Conservation (phyloP, 1,284 basidiomycete genomes). For the Ganoderma multipileum region DNA sequence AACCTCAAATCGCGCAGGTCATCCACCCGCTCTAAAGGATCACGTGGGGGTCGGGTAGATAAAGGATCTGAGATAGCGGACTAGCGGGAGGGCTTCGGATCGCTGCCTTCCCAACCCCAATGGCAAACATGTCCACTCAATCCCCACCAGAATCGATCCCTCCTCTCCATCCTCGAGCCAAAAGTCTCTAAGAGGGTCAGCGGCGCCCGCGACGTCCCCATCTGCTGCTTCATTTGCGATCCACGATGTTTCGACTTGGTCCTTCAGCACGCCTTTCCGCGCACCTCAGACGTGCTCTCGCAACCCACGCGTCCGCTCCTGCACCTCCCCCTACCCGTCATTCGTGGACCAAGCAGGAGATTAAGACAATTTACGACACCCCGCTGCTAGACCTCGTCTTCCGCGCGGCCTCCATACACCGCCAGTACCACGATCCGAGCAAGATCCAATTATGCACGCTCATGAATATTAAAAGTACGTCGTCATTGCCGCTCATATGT, state of each 20-base stretch:
- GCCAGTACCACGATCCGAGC: constrained; percentile 85
- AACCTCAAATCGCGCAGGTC: background rate
- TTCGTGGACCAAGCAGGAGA: constrained; percentile 74
- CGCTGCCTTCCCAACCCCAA: constrained; percentile 23
- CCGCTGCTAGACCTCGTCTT: constrained; percentile 90
- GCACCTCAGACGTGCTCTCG: constrained; percentile 56
- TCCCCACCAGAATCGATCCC: constrained; percentile 26
- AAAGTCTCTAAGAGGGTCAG: constrained; percentile 10
- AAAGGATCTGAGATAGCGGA: constrained; percentile 23
- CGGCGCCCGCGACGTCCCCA: background rate
- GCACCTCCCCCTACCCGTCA: constrained; percentile 48
- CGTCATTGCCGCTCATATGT: constrained; percentile 1
- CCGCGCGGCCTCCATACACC: constrained; percentile 83
- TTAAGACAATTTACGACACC: constrained; percentile 78
- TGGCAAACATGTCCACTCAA: constrained; percentile 33
- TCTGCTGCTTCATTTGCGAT: background rate
- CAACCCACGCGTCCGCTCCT: constrained; percentile 59
- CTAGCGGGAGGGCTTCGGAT: background rate
- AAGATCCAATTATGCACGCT: constrained; percentile 97
- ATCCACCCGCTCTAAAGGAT: background rate
- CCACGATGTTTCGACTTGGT: constrained; percentile 39
- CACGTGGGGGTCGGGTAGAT: constrained; percentile 18
- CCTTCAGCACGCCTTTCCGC: constrained; percentile 30
- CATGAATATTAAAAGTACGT: constrained; percentile 98
- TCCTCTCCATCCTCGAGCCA: background rate